Percentiles rank a stretch among this genome's conserved stretches.
These are phyloP conservation scores for Aureobasidium sp. DNA, from an alignment of 2,329 filamentous ascomycete genomes.

Conservation along the genomic window DNA sequence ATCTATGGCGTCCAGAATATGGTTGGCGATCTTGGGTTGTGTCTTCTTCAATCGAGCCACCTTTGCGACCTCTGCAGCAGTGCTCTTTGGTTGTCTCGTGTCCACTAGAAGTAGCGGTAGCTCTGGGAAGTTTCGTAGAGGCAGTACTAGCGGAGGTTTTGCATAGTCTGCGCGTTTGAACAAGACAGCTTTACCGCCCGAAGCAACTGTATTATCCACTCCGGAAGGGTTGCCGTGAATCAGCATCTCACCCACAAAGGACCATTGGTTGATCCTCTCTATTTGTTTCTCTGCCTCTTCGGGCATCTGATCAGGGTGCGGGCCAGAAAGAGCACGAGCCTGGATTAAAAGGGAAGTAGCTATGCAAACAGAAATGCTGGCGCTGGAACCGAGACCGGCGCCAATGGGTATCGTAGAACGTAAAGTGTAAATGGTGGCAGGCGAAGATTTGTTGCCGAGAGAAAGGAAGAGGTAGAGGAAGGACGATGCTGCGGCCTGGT, in stretches of 20 bases:
- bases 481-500: conserved; percentile 70
- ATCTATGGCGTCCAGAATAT: conserved; percentile 81
- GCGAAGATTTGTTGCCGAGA: conserved; percentile 69
- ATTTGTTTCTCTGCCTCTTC: conserved; percentile 85
- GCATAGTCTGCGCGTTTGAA: conserved; percentile 73
- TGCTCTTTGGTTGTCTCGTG: conserved; percentile 81
- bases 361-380: conserved; percentile 87
- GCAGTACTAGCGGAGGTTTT: conserved; percentile 67
- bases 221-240: conserved; percentile 96
- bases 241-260: conserved; percentile 93
- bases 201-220: conserved; percentile 92
- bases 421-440: conserved; percentile 79
- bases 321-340: conserved; percentile 78
- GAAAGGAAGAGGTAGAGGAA: conserved; percentile 94
- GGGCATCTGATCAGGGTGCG: conserved; percentile 82
- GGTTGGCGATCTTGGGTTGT: conserved; percentile 70
- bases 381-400: conserved; percentile 85
- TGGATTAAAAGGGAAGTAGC: conserved; percentile 79
- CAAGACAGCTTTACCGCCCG: conserved; percentile 87
- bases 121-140: conserved; percentile 84
- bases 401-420: conserved; percentile 91
- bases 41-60: conserved; percentile 64
- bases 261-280: conserved; percentile 95
- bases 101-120: conserved; percentile 85
- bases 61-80: conserved; percentile 77